Base-by-base conservation (phyloP, 2,329 filamentous ascomycete genomes). In the Fusarium goolgardi region DNA sequence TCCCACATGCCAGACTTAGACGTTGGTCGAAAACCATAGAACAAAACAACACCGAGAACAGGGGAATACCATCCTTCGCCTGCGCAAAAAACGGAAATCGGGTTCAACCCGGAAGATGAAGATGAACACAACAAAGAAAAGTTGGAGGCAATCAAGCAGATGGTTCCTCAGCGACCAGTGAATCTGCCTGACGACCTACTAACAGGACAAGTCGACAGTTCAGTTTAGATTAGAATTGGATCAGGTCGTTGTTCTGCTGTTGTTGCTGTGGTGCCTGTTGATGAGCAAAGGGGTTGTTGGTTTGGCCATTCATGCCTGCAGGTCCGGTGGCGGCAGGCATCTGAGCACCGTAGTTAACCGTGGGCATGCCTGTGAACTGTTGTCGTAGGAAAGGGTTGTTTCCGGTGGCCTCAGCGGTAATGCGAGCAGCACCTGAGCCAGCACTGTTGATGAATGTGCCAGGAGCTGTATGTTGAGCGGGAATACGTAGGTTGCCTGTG, bases 371-470 rank as follows among this genome's bases (percentile, higher is more conserved):
- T 0, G 93, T 97, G 74, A 91, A 96, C 77, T 96, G 93, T 64
- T 89, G 88, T 63, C 90, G 88, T 72, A 97, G 82, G 82, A 98
- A 99, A 1, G 96, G 96, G 76, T 98, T 98, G 82, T 88, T 96
- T 32, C 91, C 91, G 3, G 90, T 93, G 1, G 92, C 93, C 21
- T 94, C 83, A 55, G 84, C 77, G 63, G 83, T 92, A 43, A 97
- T 80, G 59, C 87, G 86, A 71, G 88, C 88, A 59, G 92, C 81
- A n/a, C 93, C 92, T 37, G 91, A 85, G 50, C 96, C 96, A 9
- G 96, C 94, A 63, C 93, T 97, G 81, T 99, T 99, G 81, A 99
- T 91, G 78, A 98, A 99, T 0, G 92, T 96, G 27, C 95, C 96
- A 0, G 96, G 96, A 2, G 96, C 94, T 0, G 96, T 99, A 79